phyloP scores from a whole-genome alignment of 2,329 filamentous ascomycete species.

The Fusarium annulatum region DNA sequence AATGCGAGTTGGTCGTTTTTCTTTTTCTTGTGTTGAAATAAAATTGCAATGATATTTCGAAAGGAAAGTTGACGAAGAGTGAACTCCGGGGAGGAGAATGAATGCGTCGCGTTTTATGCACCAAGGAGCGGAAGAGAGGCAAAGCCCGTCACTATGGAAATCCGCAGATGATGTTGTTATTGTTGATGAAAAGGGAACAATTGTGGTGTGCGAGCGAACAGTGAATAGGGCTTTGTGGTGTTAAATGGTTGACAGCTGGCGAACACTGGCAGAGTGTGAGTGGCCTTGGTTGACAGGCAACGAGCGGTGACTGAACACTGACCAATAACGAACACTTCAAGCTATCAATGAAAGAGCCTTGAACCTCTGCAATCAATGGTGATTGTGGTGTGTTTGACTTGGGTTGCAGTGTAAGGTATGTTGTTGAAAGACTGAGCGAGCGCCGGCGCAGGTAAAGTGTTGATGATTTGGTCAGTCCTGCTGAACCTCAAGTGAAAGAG shows the following conservation, averaged over 20 bases:
- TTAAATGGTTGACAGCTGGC: conserved; percentile 34
- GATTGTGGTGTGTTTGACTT: conserved; percentile 8
- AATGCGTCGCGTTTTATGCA: conserved; percentile 27
- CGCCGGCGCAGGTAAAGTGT: conserved; percentile 33
- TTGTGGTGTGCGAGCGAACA: conserved; percentile 32
- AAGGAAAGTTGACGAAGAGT: conserved; percentile 24
- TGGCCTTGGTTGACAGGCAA: background rate
- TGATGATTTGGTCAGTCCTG: conserved; percentile 41
- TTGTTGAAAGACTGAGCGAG: conserved; percentile 19
- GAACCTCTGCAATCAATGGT: conserved; percentile 2
- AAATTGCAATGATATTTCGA: conserved; percentile 23
- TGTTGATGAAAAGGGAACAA: conserved; percentile 19
- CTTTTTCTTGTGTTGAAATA: conserved; percentile 12
- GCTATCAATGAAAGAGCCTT: background rate
- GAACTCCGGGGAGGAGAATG: conserved; percentile 27
- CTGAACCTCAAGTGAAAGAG: conserved; percentile 39
- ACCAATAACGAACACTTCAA: conserved; percentile 12
- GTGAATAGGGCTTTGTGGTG: conserved; percentile 19
- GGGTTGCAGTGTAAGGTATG: background rate
- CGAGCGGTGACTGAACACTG: conserved; percentile 19
- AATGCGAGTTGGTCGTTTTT: conserved; percentile 5
- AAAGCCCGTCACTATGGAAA: conserved; percentile 26
- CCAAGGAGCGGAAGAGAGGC: conserved; percentile 33
- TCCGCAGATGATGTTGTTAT: conserved; percentile 24
- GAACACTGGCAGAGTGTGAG: conserved; percentile 33